Conservation (phyloP, 2,329 filamentous ascomycete genomes). For the Fusarium dimerum region DNA sequence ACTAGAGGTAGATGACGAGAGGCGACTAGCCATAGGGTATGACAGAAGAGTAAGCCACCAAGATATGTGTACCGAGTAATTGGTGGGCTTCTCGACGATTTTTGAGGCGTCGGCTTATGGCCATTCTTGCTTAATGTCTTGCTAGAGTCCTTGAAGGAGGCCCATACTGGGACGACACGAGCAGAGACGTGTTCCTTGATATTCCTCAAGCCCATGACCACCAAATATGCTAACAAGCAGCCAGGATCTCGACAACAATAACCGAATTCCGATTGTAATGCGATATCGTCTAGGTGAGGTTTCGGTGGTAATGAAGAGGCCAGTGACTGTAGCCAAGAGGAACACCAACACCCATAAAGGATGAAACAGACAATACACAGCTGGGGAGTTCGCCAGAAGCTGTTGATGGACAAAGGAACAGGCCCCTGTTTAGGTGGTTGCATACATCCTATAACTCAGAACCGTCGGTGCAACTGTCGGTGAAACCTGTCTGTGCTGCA, state of each 20-base stretch:
- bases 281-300: background rate
- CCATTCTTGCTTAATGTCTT: conserved; percentile 29
- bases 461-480: conserved; percentile 39
- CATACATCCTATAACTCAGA: conserved; percentile 33
- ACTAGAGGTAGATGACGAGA: background rate
- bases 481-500: conserved; percentile 37
- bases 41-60: conserved; percentile 9
- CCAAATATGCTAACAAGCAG: conserved; percentile 3
- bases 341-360: background rate
- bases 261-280: background rate
- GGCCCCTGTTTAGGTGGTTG: conserved; percentile 20
- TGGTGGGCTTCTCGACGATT: conserved; percentile 14
- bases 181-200: conserved; percentile 39
- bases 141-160: conserved; percentile 32
- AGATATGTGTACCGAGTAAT: conserved; percentile 32
- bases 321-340: too few relatives aligned
- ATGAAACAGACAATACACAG: background rate
- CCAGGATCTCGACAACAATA: background rate
- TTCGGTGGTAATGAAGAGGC: too few relatives aligned
- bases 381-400: background rate
- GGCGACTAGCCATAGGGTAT: conserved; percentile 6
- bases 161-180: conserved; percentile 34
- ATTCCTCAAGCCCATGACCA: conserved; percentile 40
- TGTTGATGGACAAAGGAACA: conserved; percentile 4
- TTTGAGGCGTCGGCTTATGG: conserved; percentile 14